Conservation (phyloP, 1,284 basidiomycete genomes). For the Bjerkandera adusta region DNA sequence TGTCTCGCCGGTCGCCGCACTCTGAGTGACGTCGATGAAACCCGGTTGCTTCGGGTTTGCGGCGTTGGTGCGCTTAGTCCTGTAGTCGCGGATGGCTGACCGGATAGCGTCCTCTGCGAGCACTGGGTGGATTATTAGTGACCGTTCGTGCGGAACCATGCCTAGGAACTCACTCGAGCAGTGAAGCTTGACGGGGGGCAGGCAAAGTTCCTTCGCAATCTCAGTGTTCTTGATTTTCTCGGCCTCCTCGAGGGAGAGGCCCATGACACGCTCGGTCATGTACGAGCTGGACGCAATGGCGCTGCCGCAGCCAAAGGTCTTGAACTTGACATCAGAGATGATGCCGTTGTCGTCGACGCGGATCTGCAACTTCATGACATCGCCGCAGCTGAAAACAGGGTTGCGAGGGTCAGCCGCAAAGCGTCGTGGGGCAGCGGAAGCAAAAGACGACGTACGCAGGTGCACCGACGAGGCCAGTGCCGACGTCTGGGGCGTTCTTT, state of each 20-base stretch:
- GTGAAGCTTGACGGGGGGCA: slow-evolving; percentile 96
- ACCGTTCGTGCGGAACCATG: too few species aligned
- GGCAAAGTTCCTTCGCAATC: slow-evolving; percentile 93
- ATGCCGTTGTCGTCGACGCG: slow-evolving; percentile 93
- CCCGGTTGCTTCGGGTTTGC: slow-evolving; percentile 53
- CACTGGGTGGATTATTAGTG: slow-evolving; percentile 56
- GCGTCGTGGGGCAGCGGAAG: too few species aligned
- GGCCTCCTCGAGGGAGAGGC: slow-evolving; percentile 91
- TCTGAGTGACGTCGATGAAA: slow-evolving; percentile 79
- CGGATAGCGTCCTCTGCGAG: slow-evolving; percentile 98
- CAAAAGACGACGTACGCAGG: slow-evolving; percentile 75
- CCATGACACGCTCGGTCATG: slow-evolving; percentile 98
- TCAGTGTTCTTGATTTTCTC: slow-evolving; percentile 99
- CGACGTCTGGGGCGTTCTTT: slow-evolving; percentile 89
- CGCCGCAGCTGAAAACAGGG: slow-evolving; percentile 60
- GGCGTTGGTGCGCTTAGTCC: slow-evolving; percentile 66
- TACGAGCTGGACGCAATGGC: slow-evolving; percentile 97
- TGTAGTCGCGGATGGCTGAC: slow-evolving; percentile 92
- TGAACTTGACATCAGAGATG: slow-evolving; percentile 99
- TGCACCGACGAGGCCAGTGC: slow-evolving; percentile 97
- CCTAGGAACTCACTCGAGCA: slow-evolving; percentile 75
- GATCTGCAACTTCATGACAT: slow-evolving; percentile 99
- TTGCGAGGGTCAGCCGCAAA: too few species aligned
- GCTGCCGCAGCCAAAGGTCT: slow-evolving; percentile 96
- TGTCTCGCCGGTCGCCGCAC: slow-evolving; percentile 63